Percentiles rank a stretch among this genome's conserved stretches.
Evolutionary conservation across 129 eudicot genomes (phyloP).

Genomic region (Centrapalus pauciflorus): DNA sequence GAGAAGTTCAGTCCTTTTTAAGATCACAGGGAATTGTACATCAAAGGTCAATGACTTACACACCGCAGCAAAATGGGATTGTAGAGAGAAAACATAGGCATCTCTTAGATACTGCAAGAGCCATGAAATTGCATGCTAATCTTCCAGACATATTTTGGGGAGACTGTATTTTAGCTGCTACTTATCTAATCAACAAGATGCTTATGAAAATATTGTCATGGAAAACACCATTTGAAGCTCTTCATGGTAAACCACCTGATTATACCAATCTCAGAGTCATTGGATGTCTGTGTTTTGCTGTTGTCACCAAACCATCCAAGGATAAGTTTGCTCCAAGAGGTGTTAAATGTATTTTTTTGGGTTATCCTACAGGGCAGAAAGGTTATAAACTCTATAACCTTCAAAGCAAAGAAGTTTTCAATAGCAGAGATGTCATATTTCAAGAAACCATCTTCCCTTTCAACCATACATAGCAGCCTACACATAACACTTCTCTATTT

Average conservation of each 20-base stretch:
- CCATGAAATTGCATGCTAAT: neutral
- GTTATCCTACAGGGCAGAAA: slow-evolving; percentile 11
- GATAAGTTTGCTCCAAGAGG: slow-evolving; percentile 9
- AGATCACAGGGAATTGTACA: too few relatives aligned
- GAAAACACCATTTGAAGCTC: too few relatives aligned
- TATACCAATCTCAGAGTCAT: neutral
- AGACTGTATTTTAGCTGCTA: neutral
- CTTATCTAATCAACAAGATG: slow-evolving; percentile 1
- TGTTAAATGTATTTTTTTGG: neutral
- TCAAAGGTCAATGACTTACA: too few relatives aligned
- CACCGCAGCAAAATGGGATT: slow-evolving; percentile 17
- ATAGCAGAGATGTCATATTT: too few relatives aligned
- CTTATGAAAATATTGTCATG: too few relatives aligned
- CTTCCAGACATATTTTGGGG: slow-evolving; percentile 7
- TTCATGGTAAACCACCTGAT: neutral
- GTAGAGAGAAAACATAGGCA: slow-evolving; percentile 1
- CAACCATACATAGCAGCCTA: too few relatives aligned
- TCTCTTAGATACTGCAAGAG: neutral
- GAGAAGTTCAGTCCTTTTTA: too few relatives aligned
- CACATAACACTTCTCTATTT: too few relatives aligned
- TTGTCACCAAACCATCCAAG: neutral
- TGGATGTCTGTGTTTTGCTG: slow-evolving; percentile 23
- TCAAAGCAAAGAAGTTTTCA: too few relatives aligned
- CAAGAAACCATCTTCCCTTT: too few relatives aligned
- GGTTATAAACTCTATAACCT: too few relatives aligned